Conservation (phyloP, 306 rosid species). For the Spatholobus suberectus region DNA sequence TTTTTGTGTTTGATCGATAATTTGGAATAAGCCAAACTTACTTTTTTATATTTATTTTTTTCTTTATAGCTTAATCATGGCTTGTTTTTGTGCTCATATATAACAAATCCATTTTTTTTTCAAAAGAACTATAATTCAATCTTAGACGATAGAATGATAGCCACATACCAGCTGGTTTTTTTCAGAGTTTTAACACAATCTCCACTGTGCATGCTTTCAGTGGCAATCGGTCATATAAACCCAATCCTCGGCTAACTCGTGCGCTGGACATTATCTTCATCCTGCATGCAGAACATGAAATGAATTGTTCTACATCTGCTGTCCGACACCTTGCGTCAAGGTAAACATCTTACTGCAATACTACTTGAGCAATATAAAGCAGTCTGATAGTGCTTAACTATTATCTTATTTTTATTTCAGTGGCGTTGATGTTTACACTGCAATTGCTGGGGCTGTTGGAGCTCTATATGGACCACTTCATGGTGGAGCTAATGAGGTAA, state of each 20-base stretch:
- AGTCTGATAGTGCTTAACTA: constrained; percentile 12
- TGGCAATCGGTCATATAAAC: constrained; percentile 80
- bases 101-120: not conserved
- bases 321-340: constrained; percentile 93
- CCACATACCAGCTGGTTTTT: not conserved
- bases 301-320: constrained; percentile 95
- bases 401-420: constrained; percentile 46
- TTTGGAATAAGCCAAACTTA: not conserved
- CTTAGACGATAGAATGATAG: constrained; percentile 15
- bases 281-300: constrained; percentile 94
- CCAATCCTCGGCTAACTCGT: constrained; percentile 79
- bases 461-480: constrained; percentile 97
- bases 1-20: constrained; percentile 4
- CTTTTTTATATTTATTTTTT: not conserved
- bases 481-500: constrained; percentile 98
- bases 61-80: constrained; percentile 1
- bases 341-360: constrained; percentile 48
- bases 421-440: constrained; percentile 94
- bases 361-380: not conserved
- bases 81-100: not conserved
- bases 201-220: constrained; percentile 51
- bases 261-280: constrained; percentile 83
- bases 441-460: constrained; percentile 92
- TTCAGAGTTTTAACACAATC: not conserved
- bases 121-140: not conserved